Conservation (phyloP, 2,329 filamentous ascomycete species). For the Dissoconium aciculare region DNA sequence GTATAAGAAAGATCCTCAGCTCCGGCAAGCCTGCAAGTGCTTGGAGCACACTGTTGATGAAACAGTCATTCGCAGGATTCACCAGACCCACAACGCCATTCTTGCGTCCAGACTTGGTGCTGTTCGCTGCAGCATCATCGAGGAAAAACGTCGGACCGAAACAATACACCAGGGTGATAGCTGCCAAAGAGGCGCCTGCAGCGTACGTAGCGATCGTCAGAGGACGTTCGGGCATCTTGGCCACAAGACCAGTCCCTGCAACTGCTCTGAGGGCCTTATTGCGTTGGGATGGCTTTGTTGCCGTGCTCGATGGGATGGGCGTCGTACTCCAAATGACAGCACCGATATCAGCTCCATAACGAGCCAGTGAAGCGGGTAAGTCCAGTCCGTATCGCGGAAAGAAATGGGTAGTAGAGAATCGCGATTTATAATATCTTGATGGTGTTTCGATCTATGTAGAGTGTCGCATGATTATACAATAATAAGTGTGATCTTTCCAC, state of each 20-base stretch:
- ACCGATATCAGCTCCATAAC: slow-evolving; percentile 11
- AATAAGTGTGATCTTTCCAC: no score
- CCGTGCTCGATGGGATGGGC: background rate
- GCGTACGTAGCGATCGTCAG: slow-evolving; percentile 82
- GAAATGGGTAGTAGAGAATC: background rate
- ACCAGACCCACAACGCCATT: slow-evolving; percentile 76
- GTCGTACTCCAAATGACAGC: slow-evolving; percentile 2
- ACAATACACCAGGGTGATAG: slow-evolving; percentile 89
- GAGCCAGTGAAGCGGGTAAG: slow-evolving; percentile 7
- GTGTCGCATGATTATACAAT: no score
- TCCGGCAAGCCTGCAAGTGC: slow-evolving; percentile 81
- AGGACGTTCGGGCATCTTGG: slow-evolving; percentile 62
- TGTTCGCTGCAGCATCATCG: slow-evolving; percentile 55
- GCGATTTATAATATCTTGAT: no score
- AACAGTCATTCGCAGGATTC: slow-evolving; percentile 74
- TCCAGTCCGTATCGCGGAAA: slow-evolving; percentile 6
- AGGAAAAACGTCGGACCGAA: slow-evolving; percentile 96
- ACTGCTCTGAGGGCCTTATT: slow-evolving; percentile 19
- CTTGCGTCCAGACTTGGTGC: slow-evolving; percentile 48
- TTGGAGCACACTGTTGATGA: slow-evolving; percentile 89
- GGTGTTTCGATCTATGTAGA: no score
- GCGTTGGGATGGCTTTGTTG: slow-evolving; percentile 6
- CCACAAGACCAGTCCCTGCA: slow-evolving; percentile 15
- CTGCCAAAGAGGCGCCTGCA: slow-evolving; percentile 85
- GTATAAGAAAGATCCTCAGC: slow-evolving; percentile 78